Conservation (phyloP, 805 yeast genomes). For the Candida sithepensis region DNA sequence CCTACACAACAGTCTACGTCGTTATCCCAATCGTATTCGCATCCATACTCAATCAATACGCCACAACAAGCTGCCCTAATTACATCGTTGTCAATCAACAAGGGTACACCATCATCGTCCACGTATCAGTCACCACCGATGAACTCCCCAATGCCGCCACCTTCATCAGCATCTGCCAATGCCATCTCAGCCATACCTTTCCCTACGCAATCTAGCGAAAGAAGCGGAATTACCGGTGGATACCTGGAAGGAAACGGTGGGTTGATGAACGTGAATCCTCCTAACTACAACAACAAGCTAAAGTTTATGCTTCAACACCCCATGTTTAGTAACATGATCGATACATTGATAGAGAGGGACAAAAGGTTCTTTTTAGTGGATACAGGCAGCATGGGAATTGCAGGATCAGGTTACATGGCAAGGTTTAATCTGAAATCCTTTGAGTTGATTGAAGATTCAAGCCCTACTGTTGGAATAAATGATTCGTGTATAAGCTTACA, state of each 20-base stretch:
- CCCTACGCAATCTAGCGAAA: neutral
- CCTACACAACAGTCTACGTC: constrained; percentile 1
- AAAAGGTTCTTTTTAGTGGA: constrained; percentile 18
- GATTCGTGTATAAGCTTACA: constrained; percentile 54
- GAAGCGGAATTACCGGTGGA: neutral
- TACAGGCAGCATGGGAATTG: constrained; percentile 8
- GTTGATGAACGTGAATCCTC: constrained; percentile 30
- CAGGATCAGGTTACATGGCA: constrained; percentile 20
- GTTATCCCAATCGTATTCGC: constrained; percentile 1
- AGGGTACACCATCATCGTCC: constrained; percentile 20
- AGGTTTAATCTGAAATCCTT: constrained; percentile 45
- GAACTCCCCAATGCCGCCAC: constrained; percentile 24
- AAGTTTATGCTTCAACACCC: constrained; percentile 19
- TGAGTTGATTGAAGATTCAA: constrained; percentile 58
- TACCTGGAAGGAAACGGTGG: constrained; percentile 4
- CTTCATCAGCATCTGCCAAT: constrained; percentile 8
- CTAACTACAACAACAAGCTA: constrained; percentile 31
- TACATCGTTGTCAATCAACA: constrained; percentile 17
- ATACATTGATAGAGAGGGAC: constrained; percentile 22
- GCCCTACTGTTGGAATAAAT: constrained; percentile 42
- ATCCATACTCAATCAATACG: constrained; percentile 2
- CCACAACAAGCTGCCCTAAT: constrained; percentile 17
- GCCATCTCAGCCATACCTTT: neutral
- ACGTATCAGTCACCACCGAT: constrained; percentile 22
- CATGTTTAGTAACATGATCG: constrained; percentile 23